Conservation (phyloP, 139 green algal genomes). For the Chlamydomonas eustigma region DNA sequence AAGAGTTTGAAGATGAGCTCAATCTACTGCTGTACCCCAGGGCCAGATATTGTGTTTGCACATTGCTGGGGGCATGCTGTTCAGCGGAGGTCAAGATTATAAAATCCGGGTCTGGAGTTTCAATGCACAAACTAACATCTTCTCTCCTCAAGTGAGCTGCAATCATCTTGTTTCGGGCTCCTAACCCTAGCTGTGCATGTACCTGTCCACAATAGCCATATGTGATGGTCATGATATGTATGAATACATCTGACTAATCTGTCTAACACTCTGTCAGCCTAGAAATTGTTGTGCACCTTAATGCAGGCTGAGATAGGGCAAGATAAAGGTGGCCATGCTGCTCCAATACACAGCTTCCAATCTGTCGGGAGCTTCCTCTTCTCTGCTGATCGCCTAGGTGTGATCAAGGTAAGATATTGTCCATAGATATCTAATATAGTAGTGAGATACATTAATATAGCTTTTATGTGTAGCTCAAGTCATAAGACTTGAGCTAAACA, state of each 20-base stretch:
- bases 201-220: background rate
- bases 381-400: conserved; percentile 62
- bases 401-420: conserved; percentile 62
- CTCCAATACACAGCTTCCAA: conserved; percentile 44
- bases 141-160: conserved; percentile 38
- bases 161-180: too few relatives aligned
- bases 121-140: conserved; percentile 41
- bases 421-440: too few relatives aligned
- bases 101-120: conserved; percentile 67
- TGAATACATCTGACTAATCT: background rate
- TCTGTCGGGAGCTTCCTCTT: conserved; percentile 51
- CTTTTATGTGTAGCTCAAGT: too few relatives aligned
- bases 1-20: too few relatives aligned
- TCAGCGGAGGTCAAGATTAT: conserved; percentile 62
- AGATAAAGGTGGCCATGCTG: conserved; percentile 53
- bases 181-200: background rate
- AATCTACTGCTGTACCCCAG: conserved; percentile 25
- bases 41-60: conserved; percentile 47
- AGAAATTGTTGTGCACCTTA: background rate
- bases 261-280: background rate
- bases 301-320: conserved; percentile 33
- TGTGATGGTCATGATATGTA: background rate
- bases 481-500: too few relatives aligned
- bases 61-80: conserved; percentile 44
- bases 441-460: too few relatives aligned